Base-by-base conservation (phyloP, 192 early-diverging fungal genomes). In the Diversispora epigaea region DNA sequence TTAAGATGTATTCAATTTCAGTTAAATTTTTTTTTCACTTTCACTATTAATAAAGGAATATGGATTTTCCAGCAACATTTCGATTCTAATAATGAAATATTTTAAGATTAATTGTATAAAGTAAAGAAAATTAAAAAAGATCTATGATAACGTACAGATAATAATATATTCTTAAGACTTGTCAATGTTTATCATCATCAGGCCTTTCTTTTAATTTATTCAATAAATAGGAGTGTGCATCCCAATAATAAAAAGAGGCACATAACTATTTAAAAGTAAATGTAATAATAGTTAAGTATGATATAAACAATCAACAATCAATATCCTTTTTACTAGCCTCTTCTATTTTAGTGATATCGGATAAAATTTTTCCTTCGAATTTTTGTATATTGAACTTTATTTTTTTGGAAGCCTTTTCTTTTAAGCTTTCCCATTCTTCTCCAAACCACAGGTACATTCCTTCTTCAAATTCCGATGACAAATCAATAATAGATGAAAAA, bases 121-220 rank as follows among this genome's bases (percentile, higher is more conserved):
- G 8, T 4, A 21, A 21, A 14, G 14, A 50, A 52, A 50, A 19
- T 52, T n/a, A n/a, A 39, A 64, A 39, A 64, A 43, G 41, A 41
- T 39, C n/a, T 52, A 46, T 62, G 6, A 57, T 57, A 60, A 74
- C 44, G 57, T 75, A 75, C 61, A 64, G 14, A 64, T 64, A 45
- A 75, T 54, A 75, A 65, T 75, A 75, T 54, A 50, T 62, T 61
- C 54, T 75, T 65, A 75, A 62, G 52, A 75, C 52, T 75, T 75
- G 56, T 46, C 43, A 40, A 50, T 49, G 21, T 50, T 39, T 64
- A 22, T 52, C n/a, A n/a, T n/a, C n/a, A n/a, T n/a, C n/a, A n/a
- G n/a, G n/a, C n/a, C n/a, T n/a, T n/a, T n/a, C n/a, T n/a, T n/a
- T n/a, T n/a, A n/a, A n/a, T n/a, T n/a, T n/a, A n/a, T n/a, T n/a